These are phyloP conservation scores for Hydnomerulius pinastri DNA, from an alignment of 768 basidiomycete species.

Conservation along the genomic window DNA sequence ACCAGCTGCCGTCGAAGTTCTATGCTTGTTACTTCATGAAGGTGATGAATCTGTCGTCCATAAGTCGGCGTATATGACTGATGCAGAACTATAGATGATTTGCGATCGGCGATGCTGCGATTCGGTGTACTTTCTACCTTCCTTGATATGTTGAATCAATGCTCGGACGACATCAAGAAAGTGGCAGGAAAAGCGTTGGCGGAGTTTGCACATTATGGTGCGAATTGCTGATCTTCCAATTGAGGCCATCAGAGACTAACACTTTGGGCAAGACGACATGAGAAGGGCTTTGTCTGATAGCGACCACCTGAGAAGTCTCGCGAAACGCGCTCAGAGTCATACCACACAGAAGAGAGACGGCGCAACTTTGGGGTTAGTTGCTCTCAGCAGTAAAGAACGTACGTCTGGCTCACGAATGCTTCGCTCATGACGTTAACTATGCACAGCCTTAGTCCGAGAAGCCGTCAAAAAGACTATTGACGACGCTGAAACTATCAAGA, in stretches of 20 bases:
- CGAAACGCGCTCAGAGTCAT: constrained; percentile 12
- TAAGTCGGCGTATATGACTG: not conserved
- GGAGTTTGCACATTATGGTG: constrained; percentile 20
- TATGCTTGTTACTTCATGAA: constrained; percentile 26
- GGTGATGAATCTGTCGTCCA: constrained; percentile 7
- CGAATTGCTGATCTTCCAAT: too few species aligned
- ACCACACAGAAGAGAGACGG: constrained; percentile 14
- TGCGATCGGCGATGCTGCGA: constrained; percentile 19
- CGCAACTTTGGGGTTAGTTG: constrained; percentile 18
- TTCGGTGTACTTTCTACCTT: constrained; percentile 16
- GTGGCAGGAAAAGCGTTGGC: constrained; percentile 13
- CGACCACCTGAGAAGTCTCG: constrained; percentile 13
- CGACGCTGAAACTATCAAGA: constrained; percentile 10
- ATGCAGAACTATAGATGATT: constrained; percentile 14
- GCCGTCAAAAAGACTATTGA: constrained; percentile 17
- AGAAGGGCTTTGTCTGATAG: constrained; percentile 3
- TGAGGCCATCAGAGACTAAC: constrained; percentile 2
- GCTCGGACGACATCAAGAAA: constrained; percentile 21
- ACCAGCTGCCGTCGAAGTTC: constrained; percentile 25
- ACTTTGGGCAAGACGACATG: constrained; percentile 9
- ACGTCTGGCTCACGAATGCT: not conserved
- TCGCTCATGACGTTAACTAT: not conserved
- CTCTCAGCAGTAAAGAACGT: constrained; percentile 16
- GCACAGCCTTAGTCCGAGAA: not conserved
- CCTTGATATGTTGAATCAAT: constrained; percentile 20